Conservation (phyloP, 2,329 filamentous ascomycete genomes). For the Aspergillus udagawae region DNA sequence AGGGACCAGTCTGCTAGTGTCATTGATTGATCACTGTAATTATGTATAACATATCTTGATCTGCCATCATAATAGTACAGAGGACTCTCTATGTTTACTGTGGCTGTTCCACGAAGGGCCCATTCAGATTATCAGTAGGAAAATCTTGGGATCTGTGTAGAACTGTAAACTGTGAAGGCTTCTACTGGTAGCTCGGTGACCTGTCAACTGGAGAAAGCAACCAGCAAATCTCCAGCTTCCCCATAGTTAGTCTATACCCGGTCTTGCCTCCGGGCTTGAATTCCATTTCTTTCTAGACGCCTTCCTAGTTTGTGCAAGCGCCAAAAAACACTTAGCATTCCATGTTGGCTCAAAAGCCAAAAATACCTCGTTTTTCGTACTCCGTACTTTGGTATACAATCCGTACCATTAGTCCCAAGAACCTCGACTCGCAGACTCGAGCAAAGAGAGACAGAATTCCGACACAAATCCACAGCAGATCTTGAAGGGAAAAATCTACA, state of each 20-base stretch:
- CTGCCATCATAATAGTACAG: background rate
- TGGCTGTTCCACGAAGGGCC: background rate
- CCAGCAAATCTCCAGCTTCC: background rate
- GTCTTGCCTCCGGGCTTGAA: background rate
- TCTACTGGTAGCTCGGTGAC: background rate
- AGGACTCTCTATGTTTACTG: background rate
- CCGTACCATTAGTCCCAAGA: background rate
- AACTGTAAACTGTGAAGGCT: background rate
- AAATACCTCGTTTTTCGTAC: background rate
- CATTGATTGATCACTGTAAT: background rate
- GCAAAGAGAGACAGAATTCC: background rate
- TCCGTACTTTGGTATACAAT: background rate
- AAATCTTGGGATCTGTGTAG: background rate
- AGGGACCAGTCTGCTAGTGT: background rate
- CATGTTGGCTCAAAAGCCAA: background rate
- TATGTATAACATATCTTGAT: background rate
- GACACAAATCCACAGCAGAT: conserved; percentile 18
- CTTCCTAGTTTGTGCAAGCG: background rate
- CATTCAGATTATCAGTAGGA: background rate
- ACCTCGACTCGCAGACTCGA: background rate
- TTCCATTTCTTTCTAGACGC: background rate
- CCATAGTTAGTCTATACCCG: background rate
- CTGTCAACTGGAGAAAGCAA: background rate
- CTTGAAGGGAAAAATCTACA: conserved; percentile 4
- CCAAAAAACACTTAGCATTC: background rate